Evolutionary conservation across 2,329 filamentous ascomycete genomes (phyloP), one percentile per base, ranked within the genome.

Genomic region (Cercospora canescens): DNA sequence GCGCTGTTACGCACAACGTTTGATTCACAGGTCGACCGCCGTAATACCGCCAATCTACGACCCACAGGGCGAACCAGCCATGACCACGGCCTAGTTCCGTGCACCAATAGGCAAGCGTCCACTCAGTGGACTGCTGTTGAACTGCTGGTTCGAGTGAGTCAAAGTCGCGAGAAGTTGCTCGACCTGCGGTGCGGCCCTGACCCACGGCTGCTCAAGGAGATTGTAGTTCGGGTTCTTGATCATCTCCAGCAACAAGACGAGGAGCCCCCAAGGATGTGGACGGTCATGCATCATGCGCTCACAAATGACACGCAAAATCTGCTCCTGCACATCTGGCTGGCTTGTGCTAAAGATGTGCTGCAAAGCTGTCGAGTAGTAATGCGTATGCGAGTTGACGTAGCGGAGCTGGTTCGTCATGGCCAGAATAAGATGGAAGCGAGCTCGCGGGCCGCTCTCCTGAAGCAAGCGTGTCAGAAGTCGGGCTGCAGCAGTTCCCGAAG

Each of bases 201-300:
- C 91, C 74, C 96, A 97, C 28, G 92, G 91, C 71, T 97, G 85
- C 59, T 95, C 92, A 83, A 96, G 98, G 84, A 99, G 96, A 75
- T 89, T 89, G 79, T 94, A 96, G 76, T 89, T 92, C 62, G 91
- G 89, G 77, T 96, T 97, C 84, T 96, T 96, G 71, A 96, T 85
- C 64, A 99, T 86, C 81, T 98, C 95, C 69, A 95, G 82, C 67
- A 96, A 86, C 37, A 93, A 94, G 69, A 94, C 89, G 77, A 97
- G 89, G 50, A 99, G 82, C 12, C 96, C 96, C 94, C 94, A 98
- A 18, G 96, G 94, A 77, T 98, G 94, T 60, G 94, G 94, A 81
- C 94, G 93, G 78, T 92, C 93, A 24, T 93, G 91, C 66, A 96
- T 87, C 55, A 97, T 83, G 57, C 95, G 88, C 83, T 99, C 95